Evolutionary conservation across 148 eudicot genomes (phyloP).

Genomic region (Rheum nobile): DNA sequence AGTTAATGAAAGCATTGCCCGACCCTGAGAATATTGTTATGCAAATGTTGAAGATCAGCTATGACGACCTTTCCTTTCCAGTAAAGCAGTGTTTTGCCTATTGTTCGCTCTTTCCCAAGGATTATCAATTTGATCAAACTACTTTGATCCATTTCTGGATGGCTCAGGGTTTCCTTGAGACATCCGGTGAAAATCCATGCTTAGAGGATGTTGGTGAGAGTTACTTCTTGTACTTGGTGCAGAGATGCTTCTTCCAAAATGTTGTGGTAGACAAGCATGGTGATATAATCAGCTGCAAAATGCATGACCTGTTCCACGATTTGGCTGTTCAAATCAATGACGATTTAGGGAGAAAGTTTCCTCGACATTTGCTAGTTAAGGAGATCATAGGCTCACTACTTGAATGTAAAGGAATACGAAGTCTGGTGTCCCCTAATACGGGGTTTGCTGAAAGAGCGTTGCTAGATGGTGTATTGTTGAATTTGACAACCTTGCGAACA

Average conservation of each 20-base stretch:
- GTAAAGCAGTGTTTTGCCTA: no score
- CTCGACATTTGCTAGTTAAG: background rate
- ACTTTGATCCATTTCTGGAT: slow-evolving; percentile 12
- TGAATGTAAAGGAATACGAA: background rate
- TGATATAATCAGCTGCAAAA: slow-evolving; percentile 7
- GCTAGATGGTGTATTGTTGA: background rate
- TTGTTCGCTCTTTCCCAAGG: no score
- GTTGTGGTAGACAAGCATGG: background rate
- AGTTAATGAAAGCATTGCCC: slow-evolving; percentile 13
- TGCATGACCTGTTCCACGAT: slow-evolving; percentile 16
- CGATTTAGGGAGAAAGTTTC: background rate
- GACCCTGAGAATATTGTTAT: slow-evolving; percentile 11
- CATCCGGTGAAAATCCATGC: background rate
- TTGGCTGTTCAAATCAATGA: slow-evolving; percentile 4
- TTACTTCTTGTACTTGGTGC: slow-evolving; percentile 10
- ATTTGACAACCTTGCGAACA: slow-evolving; percentile 12
- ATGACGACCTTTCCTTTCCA: slow-evolving; percentile 10
- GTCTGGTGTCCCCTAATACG: background rate
- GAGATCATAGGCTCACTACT: background rate
- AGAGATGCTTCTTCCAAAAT: slow-evolving; percentile 17
- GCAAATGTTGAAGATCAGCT: slow-evolving; percentile 25
- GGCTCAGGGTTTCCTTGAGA: slow-evolving; percentile 11
- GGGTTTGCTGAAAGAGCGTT: background rate
- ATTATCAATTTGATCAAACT: slow-evolving; percentile 11
- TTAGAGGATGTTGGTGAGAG: slow-evolving; percentile 17